These are phyloP conservation scores for Aspergillus campestris DNA, from an alignment of 495 filamentous ascomycete species.

Conservation along the genomic window DNA sequence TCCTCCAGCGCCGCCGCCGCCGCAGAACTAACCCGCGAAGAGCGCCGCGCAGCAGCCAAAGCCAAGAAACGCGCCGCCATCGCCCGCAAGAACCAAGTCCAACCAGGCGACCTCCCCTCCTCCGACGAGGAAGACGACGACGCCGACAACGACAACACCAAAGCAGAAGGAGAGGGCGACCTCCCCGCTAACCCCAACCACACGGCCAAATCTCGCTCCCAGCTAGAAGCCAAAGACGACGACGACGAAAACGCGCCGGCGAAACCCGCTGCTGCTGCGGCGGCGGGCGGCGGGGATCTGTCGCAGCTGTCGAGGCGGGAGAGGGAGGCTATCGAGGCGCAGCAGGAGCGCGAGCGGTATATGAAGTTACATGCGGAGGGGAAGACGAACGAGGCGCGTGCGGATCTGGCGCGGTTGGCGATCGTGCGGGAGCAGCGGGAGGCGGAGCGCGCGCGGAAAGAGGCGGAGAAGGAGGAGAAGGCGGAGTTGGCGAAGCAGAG, in stretches of 20 bases:
- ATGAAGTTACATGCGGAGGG: conserved; percentile 91
- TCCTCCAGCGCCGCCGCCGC: conserved; percentile 14
- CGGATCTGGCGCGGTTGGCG: conserved; percentile 78
- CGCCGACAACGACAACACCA: conserved; percentile 38
- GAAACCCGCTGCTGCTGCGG: background rate
- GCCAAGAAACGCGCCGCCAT: conserved; percentile 85
- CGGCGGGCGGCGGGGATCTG: conserved; percentile 23
- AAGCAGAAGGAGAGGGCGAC: conserved; percentile 32
- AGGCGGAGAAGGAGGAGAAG: conserved; percentile 70
- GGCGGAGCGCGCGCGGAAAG: conserved; percentile 70
- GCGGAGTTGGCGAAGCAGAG: conserved; percentile 49
- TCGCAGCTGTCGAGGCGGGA: conserved; percentile 69
- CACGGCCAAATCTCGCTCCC: conserved; percentile 57
- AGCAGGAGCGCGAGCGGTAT: conserved; percentile 82
- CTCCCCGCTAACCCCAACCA: conserved; percentile 89
- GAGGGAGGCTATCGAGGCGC: conserved; percentile 81
- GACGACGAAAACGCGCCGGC: conserved; percentile 16
- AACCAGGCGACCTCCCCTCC: conserved; percentile 77
- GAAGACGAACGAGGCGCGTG: conserved; percentile 92
- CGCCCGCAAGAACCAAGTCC: conserved; percentile 53
- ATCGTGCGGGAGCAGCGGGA: conserved; percentile 80
- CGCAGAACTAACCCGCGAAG: conserved; percentile 65
- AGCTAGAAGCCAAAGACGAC: conserved; percentile 45
- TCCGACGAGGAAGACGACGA: conserved; percentile 57
- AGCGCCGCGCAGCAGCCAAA: conserved; percentile 81